These are phyloP conservation scores for Parastagonospora avenae DNA, from an alignment of 2,329 filamentous ascomycete species.

Conservation along the genomic window DNA sequence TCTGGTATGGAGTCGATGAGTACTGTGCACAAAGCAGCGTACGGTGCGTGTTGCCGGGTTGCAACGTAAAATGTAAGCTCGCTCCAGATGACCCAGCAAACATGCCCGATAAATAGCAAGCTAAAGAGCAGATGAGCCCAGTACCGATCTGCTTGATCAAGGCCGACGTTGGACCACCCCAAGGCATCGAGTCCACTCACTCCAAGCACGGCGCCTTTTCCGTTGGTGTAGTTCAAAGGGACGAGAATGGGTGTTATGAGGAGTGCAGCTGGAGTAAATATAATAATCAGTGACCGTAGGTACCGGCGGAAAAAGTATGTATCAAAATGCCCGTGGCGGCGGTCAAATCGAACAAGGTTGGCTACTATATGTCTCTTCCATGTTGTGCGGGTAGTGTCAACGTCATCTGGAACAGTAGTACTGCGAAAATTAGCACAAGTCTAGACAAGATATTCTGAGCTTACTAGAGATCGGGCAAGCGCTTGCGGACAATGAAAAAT, in stretches of 20 bases:
- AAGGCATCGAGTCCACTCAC: conserved; percentile 17
- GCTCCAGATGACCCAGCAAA: conserved; percentile 17
- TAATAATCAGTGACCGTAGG: conserved; percentile 9
- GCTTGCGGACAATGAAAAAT: conserved; percentile 7
- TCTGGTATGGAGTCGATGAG: conserved; percentile 17
- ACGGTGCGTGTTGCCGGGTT: not conserved
- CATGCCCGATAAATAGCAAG: conserved; percentile 8
- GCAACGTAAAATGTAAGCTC: conserved; percentile 13
- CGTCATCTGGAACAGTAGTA: not conserved
- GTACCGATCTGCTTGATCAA: conserved; percentile 9
- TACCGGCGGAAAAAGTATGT: conserved; percentile 20
- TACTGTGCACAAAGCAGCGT: conserved; percentile 6
- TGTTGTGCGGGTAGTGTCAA: not conserved
- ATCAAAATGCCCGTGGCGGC: conserved; percentile 4
- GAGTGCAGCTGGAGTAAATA: conserved; percentile 13
- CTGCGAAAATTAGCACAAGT: conserved; percentile 2
- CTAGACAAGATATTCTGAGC: not conserved
- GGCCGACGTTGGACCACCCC: conserved; percentile 19
- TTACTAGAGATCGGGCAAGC: conserved; percentile 12
- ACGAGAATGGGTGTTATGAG: conserved; percentile 16
- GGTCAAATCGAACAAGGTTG: conserved; percentile 14
- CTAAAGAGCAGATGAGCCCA: conserved; percentile 10
- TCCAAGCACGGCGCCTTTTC: conserved; percentile 7
- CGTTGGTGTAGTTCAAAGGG: conserved; percentile 13
- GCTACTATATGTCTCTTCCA: conserved; percentile 3